Evolutionary conservation across 2,329 filamentous ascomycete species (phyloP).

Genomic region (Fusarium oligoseptatum): DNA sequence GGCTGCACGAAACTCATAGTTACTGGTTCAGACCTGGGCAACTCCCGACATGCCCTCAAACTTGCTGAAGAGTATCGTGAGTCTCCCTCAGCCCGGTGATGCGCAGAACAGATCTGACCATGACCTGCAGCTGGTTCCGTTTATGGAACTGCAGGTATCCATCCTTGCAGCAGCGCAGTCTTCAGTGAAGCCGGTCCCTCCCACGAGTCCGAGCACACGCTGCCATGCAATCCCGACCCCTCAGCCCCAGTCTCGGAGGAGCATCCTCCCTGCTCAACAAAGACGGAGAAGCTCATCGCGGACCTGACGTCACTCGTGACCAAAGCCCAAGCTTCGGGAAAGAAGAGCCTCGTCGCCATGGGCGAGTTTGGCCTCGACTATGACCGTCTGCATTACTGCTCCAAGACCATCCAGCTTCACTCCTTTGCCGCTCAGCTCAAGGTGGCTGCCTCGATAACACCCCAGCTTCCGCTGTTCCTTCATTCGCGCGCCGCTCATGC

Average conservation of each 20-base stretch:
- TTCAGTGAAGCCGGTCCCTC: conserved; percentile 72
- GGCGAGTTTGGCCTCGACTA: conserved; percentile 98
- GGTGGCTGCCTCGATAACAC: conserved; percentile 75
- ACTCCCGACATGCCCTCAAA: conserved; percentile 80
- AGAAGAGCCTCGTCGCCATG: conserved; percentile 76
- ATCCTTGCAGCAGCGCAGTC: conserved; percentile 87
- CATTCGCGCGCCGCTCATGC: conserved; percentile 89
- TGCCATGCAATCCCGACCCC: conserved; percentile 67
- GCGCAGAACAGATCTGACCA: conserved; percentile 11
- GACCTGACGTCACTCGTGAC: conserved; percentile 75
- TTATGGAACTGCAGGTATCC: conserved; percentile 92
- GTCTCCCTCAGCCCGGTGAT: conserved; percentile 47
- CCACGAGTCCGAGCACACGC: conserved; percentile 62
- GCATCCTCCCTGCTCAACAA: conserved; percentile 57
- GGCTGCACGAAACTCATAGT: conserved; percentile 93
- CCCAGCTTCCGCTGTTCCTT: conserved; percentile 89
- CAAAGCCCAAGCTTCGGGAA: conserved; percentile 64
- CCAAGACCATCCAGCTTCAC: conserved; percentile 82
- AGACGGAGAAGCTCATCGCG: conserved; percentile 64
- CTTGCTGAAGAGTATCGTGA: conserved; percentile 81
- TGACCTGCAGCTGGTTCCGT: conserved; percentile 76
- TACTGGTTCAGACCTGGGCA: conserved; percentile 88
- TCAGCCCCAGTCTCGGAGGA: conserved; percentile 63
- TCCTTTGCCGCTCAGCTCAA: conserved; percentile 88
- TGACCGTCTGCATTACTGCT: conserved; percentile 87